Evolutionary conservation across 1,284 basidiomycete genomes (phyloP), one percentile per base, ranked within the genome.

Genomic region (Ustilago hordei): DNA sequence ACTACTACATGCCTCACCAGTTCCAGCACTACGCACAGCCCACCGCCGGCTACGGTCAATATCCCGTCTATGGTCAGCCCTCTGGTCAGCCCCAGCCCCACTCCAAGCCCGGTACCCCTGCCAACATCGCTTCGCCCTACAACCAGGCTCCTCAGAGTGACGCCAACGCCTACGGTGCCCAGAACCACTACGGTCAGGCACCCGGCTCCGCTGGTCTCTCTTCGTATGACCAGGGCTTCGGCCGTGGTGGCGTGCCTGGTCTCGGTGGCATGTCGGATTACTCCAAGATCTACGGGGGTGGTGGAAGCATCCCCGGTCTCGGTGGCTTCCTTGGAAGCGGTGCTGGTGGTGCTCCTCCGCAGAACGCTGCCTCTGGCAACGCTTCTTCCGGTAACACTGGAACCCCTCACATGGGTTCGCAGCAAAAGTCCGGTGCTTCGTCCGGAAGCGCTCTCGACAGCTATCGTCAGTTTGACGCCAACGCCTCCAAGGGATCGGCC

Each of bases 21-120:
- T 86, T 85, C 82, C 84, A 84, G 74, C 84, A 85, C 72, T 86
- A 84, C 70, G 83, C 65, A 28, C 84, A 85, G 73, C 84, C 84
- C 15, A 73, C 78, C 8, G 81, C 77, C 15, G 84, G 82, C 54
- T 86, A 85, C 69, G 84, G 83, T 35, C 84, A 85, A 80, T 86
- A 85, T 71, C 82, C 83, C 38, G 71, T 85, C 60, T 85, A 85
- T 69, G 82, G 82, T 47, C 76, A 78, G 53, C 84, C 75, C 13
- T 64, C 75, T 41, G 75, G 50, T 34, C 73, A 85, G 79, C 81
- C 81, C 35, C 77, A 81, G 71, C 81, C 81, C 65, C 68, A 70
- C 31, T 69, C 75, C 50, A 84, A 84, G 80, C 83, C 82, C n/a
- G 75, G 79, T 50, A 78, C 77, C 38, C 81, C 81, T 28, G 78